A percentile compares a stretch with the other conserved stretches of the same genome.
These are phyloP conservation scores for Aureobasidium sp. DNA, from an alignment of 2,329 filamentous ascomycete species.

Conservation along the genomic window DNA sequence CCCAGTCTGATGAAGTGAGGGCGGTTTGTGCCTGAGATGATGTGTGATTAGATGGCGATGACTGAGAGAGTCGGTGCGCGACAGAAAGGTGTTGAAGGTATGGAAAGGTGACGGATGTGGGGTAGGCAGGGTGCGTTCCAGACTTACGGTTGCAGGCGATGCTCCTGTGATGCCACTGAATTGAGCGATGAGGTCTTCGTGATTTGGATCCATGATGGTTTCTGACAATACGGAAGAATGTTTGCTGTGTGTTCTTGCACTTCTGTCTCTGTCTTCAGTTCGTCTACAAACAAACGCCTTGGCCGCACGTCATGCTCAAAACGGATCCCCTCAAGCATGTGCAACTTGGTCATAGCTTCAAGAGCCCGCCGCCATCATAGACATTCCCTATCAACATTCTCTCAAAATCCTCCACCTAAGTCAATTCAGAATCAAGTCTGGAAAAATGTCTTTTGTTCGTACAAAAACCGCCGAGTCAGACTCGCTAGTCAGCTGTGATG, in stretches of 20 bases:
- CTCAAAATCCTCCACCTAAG: neutral
- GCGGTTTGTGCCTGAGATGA: constrained; percentile 35
- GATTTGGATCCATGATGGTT: constrained; percentile 23
- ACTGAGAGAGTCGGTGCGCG: neutral
- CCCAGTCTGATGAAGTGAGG: constrained; percentile 37
- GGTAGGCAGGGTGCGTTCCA: neutral
- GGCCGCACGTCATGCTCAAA: constrained; percentile 1
- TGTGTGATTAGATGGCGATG: neutral
- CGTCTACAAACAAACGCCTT: neutral
- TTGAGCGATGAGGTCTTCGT: constrained; percentile 27
- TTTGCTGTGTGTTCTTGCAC: neutral
- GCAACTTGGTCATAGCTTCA: constrained; percentile 8
- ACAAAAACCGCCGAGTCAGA: neutral
- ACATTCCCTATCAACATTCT: neutral
- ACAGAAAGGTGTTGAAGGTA: neutral
- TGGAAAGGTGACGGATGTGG: constrained; percentile 3
- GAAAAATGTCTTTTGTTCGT: neutral
- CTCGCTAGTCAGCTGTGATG: constrained; percentile 17
- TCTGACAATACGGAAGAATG: neutral
- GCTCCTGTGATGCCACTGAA: constrained; percentile 31
- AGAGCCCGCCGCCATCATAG: neutral
- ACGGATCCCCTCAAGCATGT: constrained; percentile 3
- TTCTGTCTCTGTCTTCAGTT: neutral
- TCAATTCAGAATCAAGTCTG: neutral
- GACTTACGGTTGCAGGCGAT: constrained; percentile 26